Percentiles rank a stretch among this genome's conserved stretches.
Conservation (phyloP, 2,329 filamentous ascomycete genomes). For the Clonostachys rhizophaga region DNA sequence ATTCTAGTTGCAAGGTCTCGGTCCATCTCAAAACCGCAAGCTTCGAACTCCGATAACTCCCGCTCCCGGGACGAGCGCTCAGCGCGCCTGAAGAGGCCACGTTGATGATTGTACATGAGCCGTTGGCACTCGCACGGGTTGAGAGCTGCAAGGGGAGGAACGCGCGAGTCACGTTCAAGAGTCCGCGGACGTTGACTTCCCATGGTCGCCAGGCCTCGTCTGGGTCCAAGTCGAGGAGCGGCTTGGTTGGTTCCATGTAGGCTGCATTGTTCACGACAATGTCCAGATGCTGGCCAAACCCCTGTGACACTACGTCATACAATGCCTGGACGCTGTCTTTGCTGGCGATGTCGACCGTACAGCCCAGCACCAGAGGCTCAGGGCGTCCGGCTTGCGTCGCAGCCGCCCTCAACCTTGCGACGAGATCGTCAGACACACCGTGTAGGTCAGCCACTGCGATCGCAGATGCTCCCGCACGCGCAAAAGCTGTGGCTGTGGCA, state of each 20-base stretch:
- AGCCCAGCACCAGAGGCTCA: slow-evolving; percentile 4
- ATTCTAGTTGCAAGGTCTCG: slow-evolving; percentile 40
- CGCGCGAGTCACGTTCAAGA: slow-evolving; percentile 9
- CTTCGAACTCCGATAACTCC: slow-evolving; percentile 40
- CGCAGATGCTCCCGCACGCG: slow-evolving; percentile 9
- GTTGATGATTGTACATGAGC: slow-evolving; percentile 31
- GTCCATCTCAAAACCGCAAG: slow-evolving; percentile 42
- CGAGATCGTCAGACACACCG: slow-evolving; percentile 7
- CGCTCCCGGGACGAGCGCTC: slow-evolving; percentile 21
- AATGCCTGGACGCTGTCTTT: slow-evolving; percentile 7
- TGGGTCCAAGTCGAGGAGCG: slow-evolving; percentile 9
- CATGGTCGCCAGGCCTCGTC: slow-evolving; percentile 10
- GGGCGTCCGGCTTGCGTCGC: slow-evolving; percentile 8
- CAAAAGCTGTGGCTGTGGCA: not conserved
- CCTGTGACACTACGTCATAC: slow-evolving; percentile 1
- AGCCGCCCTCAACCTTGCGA: slow-evolving; percentile 6
- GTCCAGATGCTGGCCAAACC: slow-evolving; percentile 3
- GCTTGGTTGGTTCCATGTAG: slow-evolving; percentile 5
- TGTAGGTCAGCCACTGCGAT: slow-evolving; percentile 12
- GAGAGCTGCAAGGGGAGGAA: slow-evolving; percentile 10
- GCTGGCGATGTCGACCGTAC: slow-evolving; percentile 6
- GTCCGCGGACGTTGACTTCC: slow-evolving; percentile 11
- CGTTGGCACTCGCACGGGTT: not conserved
- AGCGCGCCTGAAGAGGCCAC: slow-evolving; percentile 35
- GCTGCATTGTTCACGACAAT: slow-evolving; percentile 7